These are phyloP conservation scores for Artemisia annua DNA, from an alignment of 129 eudicot genomes.

Conservation along the genomic window DNA sequence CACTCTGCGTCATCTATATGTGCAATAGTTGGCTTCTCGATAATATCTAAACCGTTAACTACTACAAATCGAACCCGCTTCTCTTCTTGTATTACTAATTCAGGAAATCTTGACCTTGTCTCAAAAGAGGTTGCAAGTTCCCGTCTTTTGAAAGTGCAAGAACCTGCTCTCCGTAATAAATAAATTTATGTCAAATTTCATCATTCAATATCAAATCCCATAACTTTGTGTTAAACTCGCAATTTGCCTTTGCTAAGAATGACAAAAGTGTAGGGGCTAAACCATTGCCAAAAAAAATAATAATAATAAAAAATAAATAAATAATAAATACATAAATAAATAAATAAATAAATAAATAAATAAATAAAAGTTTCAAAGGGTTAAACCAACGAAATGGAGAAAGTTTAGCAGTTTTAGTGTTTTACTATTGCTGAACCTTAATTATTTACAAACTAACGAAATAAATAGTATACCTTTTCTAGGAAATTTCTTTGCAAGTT, in stretches of 20 bases:
- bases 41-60: slow-evolving; percentile 81
- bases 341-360: no score
- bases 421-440: not conserved
- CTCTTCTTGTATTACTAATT: slow-evolving; percentile 94
- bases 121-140: slow-evolving; percentile 96
- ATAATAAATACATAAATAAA: no score
- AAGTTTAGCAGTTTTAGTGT: no score
- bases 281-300: no score
- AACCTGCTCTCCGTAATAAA: slow-evolving; percentile 43
- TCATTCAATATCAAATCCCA: no score
- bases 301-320: no score
- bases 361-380: no score
- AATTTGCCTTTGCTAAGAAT: no score
- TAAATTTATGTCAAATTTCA: not conserved
- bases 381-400: no score
- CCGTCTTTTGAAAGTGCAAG: slow-evolving; percentile 69
- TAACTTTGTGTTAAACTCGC: no score
- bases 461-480: slow-evolving; percentile 55
- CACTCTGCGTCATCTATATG: slow-evolving; percentile 77
- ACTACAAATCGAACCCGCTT: slow-evolving; percentile 98
- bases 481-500: slow-evolving; percentile 79
- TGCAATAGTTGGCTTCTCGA: slow-evolving; percentile 71
- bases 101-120: slow-evolving; percentile 93
- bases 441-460: slow-evolving; percentile 1
- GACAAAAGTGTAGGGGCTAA: no score